Evolutionary conservation across 257 asterid species (phyloP), one percentile per base, ranked within the genome.

Genomic region (Solanum phureja): DNA sequence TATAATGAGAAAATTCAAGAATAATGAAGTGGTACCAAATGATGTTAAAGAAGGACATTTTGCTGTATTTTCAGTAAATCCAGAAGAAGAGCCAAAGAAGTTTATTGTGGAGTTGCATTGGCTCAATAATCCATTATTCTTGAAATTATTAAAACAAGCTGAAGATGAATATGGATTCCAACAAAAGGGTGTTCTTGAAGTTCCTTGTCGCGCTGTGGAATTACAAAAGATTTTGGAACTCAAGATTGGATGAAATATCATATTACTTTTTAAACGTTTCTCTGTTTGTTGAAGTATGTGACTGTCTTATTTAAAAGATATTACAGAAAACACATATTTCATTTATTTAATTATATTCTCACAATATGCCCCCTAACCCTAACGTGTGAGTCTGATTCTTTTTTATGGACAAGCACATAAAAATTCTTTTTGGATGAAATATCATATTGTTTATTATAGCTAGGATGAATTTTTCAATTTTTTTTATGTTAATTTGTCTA

Each of bases 121-220:
- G 74, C 89, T 90, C 4, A 73, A 52, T 37, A 64, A 90, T 77
- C 91, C 92, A n/a, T 69, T 85, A 31, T 89, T 90, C 81, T 33
- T 90, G 83, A 87, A 71, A 40, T 44, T 90, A 83, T 87, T 90
- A 23, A 60, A 90, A 52, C 46, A 60, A 33, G 89, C 90, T 7
- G 91, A 89, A 90, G 92, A 89, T 52, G 92, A 90, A 83, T 90
- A 89, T 83, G 91, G 91, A 58, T 90, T 90, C 12, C 4, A 4
- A 27, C 90, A 90, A 85, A 74, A 83, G 14, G 89, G 90, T 40
- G 90, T 82, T 87, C 92, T 90, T 89, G 37, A 75, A 24, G 79
- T 89, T n/a, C 92, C 90, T 27, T 90, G 91, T 84, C 49, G 37
- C 13, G 88, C 91, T 0, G 89, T 76, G 66, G 91, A 90, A 35